Conservation (phyloP, 371 early-diverging fungal species). For the Dinochytrium kinnereticum region DNA sequence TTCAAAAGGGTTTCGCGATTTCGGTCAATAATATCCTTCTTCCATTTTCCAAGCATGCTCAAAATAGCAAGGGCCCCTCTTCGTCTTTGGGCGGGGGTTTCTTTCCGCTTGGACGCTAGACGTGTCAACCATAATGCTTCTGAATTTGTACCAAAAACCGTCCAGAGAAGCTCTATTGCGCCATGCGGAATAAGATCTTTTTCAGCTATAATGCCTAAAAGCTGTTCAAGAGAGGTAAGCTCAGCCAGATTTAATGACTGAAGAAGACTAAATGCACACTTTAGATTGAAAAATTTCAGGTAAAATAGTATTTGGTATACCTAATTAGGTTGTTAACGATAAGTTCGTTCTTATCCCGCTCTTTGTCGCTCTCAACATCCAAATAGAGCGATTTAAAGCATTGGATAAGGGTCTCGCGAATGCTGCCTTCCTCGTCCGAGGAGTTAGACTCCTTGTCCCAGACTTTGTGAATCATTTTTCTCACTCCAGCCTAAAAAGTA, state of each 20-base stretch:
- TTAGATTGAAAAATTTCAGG: neutral
- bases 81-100: slow-evolving; percentile 73
- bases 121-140: slow-evolving; percentile 3
- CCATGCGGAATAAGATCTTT: slow-evolving; percentile 60
- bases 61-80: slow-evolving; percentile 91
- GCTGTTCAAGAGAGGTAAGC: slow-evolving; percentile 89
- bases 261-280: neutral
- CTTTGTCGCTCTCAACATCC: slow-evolving; percentile 55
- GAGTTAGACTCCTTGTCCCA: slow-evolving; percentile 87
- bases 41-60: slow-evolving; percentile 88
- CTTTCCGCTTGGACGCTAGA: slow-evolving; percentile 65
- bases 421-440: slow-evolving; percentile 73
- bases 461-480: slow-evolving; percentile 92
- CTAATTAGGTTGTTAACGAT: slow-evolving; percentile 45
- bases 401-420: slow-evolving; percentile 78
- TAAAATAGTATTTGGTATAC: slow-evolving; percentile 12
- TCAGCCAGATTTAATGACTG: slow-evolving; percentile 75
- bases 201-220: slow-evolving; percentile 76
- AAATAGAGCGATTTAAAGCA: slow-evolving; percentile 82
- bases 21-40: slow-evolving; percentile 75
- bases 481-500: slow-evolving; percentile 74
- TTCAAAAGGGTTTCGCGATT: slow-evolving; percentile 80
- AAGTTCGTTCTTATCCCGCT: slow-evolving; percentile 21
- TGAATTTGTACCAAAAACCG: slow-evolving; percentile 68
- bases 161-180: slow-evolving; percentile 85